Evolutionary conservation across 2,329 filamentous ascomycete genomes (phyloP).

Genomic region (Ceratocystis alfenasii): DNA sequence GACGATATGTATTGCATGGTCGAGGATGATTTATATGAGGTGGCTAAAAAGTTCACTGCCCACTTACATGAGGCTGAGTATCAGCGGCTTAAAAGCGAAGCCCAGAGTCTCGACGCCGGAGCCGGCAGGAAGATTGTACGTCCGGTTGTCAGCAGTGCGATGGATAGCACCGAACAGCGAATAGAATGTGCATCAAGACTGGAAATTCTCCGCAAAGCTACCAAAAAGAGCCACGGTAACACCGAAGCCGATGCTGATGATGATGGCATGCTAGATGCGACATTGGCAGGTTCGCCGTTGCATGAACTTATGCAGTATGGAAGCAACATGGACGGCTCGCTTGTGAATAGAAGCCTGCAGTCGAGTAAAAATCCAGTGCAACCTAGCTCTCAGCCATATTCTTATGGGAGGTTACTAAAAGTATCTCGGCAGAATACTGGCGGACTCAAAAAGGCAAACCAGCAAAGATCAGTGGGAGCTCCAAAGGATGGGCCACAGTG

Average conservation of each 20-base stretch:
- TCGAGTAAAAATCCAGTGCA: not conserved
- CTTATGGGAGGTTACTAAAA: not conserved
- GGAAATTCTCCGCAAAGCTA: conserved; percentile 20
- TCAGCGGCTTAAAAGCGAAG: conserved; percentile 48
- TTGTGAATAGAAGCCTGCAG: not conserved
- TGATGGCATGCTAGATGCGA: conserved; percentile 3
- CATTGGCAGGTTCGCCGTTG: conserved; percentile 5
- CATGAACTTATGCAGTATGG: conserved; percentile 4
- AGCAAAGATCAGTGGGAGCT: no score
- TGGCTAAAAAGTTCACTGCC: conserved; percentile 57
- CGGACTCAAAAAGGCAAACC: no score
- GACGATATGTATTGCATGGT: conserved; percentile 74
- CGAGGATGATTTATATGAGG: conserved; percentile 62
- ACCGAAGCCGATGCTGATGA: conserved; percentile 27
- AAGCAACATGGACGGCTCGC: not conserved
- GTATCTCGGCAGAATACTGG: no score
- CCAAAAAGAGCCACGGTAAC: not conserved
- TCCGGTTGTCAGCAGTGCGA: conserved; percentile 31
- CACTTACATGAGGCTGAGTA: conserved; percentile 73
- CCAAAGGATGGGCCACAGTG: no score
- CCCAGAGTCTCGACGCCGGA: conserved; percentile 43
- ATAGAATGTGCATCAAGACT: conserved; percentile 25
- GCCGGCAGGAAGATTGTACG: conserved; percentile 41
- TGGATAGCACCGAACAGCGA: conserved; percentile 29
- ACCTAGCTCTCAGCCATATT: not conserved